phyloP scores from a whole-genome alignment of 192 early-diverging fungal genomes.

The Haplosporangium gracile region DNA sequence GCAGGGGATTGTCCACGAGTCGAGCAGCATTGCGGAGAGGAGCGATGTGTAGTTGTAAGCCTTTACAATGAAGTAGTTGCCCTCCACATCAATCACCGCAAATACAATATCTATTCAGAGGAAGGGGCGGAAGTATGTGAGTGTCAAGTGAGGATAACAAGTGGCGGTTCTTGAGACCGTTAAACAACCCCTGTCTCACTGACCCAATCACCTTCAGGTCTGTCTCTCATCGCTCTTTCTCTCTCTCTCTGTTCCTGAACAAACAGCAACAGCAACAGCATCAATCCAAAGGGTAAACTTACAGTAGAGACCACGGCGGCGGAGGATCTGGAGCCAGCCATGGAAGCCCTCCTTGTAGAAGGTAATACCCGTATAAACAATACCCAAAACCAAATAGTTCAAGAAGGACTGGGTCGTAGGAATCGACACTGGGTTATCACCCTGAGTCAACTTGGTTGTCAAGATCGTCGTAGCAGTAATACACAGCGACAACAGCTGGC shows the following conservation, averaged over 20 bases:
- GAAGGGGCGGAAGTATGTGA: not conserved
- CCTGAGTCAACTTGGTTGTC: constrained; percentile 72
- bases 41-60: constrained; percentile 82
- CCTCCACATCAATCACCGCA: constrained; percentile 81
- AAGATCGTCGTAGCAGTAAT: constrained; percentile 81
- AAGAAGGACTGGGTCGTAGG: constrained; percentile 83
- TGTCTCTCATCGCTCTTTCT: not conserved
- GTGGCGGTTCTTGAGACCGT: not conserved
- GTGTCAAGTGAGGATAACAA: not conserved
- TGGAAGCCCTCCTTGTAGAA: constrained; percentile 64
- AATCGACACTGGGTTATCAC: constrained; percentile 57
- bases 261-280: not conserved
- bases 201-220: not conserved
- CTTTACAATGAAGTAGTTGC: constrained; percentile 87
- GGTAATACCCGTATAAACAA: constrained; percentile 65
- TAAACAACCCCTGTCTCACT: not conserved
- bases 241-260: not conserved
- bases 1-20: constrained; percentile 82
- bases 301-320: constrained; percentile 60
- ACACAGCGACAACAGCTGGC: constrained; percentile 80
- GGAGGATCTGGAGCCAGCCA: constrained; percentile 61
- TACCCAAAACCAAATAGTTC: constrained; percentile 77
- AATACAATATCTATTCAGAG: constrained; percentile 64
- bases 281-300: constrained; percentile 18
- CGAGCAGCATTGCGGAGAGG: constrained; percentile 82